Evolutionary conservation across 148 eudicot species (phyloP), one percentile per base, ranked within the genome.

Genomic region (Chenopodium album): DNA sequence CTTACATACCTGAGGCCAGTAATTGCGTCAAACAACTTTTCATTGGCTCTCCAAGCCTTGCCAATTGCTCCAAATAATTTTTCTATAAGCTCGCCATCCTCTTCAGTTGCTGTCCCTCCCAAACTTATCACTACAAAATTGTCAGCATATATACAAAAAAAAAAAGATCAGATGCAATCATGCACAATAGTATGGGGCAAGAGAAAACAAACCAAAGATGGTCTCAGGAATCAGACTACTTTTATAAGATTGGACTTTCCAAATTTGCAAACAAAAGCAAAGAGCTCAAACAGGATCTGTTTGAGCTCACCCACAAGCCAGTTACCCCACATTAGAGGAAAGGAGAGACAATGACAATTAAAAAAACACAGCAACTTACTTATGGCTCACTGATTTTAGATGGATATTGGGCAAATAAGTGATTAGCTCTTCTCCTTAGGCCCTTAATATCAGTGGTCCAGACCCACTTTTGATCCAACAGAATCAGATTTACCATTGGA

Each of bases 21-120:
- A 70, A 94, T 77, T 32, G 97, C 98, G 83, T 96, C 99, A 82
- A 94, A 94, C 75, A 91, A 81, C 66, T 96, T 96, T 85, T 96
- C 99, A 82, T 91, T 84, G 56, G 98, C 92, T 89, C 85, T 92
- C 98, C 98, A 94, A 71, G 92, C 93, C 88, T 91, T 94, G 78
- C 99, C 98, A 73, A 96, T 86, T 76, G 97, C 92, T 68, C 93
- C 98, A 89, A 96, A 94, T 81, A 94, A 82, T 77, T 37, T 84
- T 50, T 84, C 67, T 41, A 94, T 92, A 66, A 91, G 78, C 52
- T 92, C 89, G 48, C 90, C 97, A 78, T 96, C 99, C 31, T 88
- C 92, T 81, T 90, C 87, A 19, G 94, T 91, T 69, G 99, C 97
- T 63, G 87, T 84, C 75, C 82, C 90, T 77, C 98, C 99, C 88